Base-by-base conservation (phyloP, 2,329 filamentous ascomycete genomes). In the Aspergillus fumigatiaffinis region DNA sequence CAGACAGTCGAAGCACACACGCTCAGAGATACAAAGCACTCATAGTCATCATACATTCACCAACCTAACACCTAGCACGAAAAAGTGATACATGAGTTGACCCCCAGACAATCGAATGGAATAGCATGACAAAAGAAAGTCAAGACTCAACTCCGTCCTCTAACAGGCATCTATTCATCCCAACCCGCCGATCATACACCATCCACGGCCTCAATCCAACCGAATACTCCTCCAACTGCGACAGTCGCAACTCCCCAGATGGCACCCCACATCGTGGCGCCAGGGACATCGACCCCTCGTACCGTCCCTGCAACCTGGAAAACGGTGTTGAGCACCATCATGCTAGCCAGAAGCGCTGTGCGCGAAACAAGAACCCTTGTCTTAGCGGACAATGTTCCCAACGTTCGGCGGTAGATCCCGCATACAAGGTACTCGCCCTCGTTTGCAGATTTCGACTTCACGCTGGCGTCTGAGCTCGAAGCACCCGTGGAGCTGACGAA, bases 191-290 rank as follows among this genome's bases (percentile, higher is more conserved):
- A 59, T 63, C 52, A 75, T 63, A 74, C 66, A 5, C 70, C 72
- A 53, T 75, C 72, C 32, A 72, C 74, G 7, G 66, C 72, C 57
- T 75, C 73, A 50, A 77, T 70, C 75, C 75, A 77, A 28, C 68
- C 68, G 60, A 73, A 77, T 29, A 64, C 59, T 44, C 62, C 56
- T 4, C 72, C 73, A 29, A 67, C 66, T 9, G 60, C 58, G 56
- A 71, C 42, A 2, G 65, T 67, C 3, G 71, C 89, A 23, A 81
- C 66, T n/a, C 84, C 84, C 91, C 91, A 97, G 38, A 93, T 79
- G 23, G 79, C 78, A 1, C 89, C 86, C 80, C 92, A 97, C 0
- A 82, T 84, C 3, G 80, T 76, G 1, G 92, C 90, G 10, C 92
- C 93, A 0, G 78, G 65, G 3, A 84, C 61, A 66, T 92, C 88